Evolutionary conservation across 169 alveolate genomes (phyloP).

Genomic region (Perkinsus marinus): DNA sequence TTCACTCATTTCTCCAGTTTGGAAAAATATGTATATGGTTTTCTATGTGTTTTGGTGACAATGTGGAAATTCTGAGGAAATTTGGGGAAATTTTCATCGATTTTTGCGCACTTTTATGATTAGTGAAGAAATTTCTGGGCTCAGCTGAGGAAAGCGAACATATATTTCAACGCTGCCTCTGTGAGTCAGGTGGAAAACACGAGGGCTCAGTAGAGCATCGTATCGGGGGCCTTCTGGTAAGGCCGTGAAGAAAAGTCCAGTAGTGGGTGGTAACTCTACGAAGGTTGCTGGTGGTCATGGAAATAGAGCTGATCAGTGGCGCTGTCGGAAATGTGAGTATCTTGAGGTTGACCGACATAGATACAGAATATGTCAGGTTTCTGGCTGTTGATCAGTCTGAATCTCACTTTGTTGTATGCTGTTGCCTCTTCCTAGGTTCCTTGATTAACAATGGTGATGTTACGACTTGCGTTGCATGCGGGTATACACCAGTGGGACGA

Average conservation of each 20-base stretch:
- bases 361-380: background rate
- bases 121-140: too few relatives aligned
- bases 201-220: background rate
- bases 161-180: too few relatives aligned
- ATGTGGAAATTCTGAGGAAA: too few relatives aligned
- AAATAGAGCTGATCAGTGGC: background rate
- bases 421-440: background rate
- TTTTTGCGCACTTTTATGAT: too few relatives aligned
- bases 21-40: background rate
- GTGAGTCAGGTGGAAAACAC: background rate
- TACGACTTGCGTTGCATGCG: background rate
- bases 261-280: background rate
- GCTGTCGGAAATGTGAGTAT: background rate
- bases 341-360: background rate
- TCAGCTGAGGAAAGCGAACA: too few relatives aligned
- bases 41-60: too few relatives aligned
- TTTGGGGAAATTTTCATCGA: too few relatives aligned
- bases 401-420: background rate
- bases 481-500: background rate
- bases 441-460: background rate
- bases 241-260: background rate
- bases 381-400: background rate
- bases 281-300: background rate
- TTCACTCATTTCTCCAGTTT: too few relatives aligned
- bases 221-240: background rate